These are phyloP conservation scores for Adansonia rubrostipa DNA, from an alignment of 441 rosid genomes.

Conservation along the genomic window DNA sequence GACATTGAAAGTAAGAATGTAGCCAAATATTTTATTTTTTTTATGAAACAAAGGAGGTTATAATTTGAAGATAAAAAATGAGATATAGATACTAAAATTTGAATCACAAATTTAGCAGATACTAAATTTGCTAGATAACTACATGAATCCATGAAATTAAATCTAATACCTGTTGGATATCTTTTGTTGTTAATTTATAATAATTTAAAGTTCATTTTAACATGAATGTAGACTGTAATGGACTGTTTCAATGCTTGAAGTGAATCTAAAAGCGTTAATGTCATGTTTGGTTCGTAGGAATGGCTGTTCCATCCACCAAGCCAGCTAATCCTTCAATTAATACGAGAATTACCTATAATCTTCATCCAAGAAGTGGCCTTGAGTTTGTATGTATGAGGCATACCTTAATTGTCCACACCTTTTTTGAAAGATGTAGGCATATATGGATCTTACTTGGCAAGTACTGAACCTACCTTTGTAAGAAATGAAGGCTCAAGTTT, in stretches of 20 bases:
- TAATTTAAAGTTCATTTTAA: not conserved
- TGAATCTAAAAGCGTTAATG: not conserved
- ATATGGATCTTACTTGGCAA: not conserved
- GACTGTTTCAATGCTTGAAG: not conserved
- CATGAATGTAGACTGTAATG: not conserved
- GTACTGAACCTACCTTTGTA: not conserved
- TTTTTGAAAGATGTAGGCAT: not conserved
- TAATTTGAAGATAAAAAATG: too few relatives aligned
- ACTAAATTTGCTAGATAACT: too few relatives aligned
- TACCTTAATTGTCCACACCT: not conserved
- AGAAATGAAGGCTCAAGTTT: not conserved
- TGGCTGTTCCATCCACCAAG: not conserved
- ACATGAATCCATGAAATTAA: too few relatives aligned
- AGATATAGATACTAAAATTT: too few relatives aligned
- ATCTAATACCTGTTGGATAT: too few relatives aligned
- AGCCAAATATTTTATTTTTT: too few relatives aligned
- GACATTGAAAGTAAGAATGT: too few relatives aligned
- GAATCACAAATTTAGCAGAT: too few relatives aligned
- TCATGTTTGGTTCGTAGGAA: not conserved
- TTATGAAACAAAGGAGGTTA: too few relatives aligned
- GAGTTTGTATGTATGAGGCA: not conserved
- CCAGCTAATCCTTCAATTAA: not conserved
- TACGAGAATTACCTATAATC: not conserved
- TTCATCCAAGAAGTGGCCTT: not conserved
- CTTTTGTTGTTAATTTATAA: not conserved